Percentiles rank a stretch among this genome's conserved stretches.
Conservation (phyloP, 495 filamentous ascomycete genomes). For the Neurospora sp. region DNA sequence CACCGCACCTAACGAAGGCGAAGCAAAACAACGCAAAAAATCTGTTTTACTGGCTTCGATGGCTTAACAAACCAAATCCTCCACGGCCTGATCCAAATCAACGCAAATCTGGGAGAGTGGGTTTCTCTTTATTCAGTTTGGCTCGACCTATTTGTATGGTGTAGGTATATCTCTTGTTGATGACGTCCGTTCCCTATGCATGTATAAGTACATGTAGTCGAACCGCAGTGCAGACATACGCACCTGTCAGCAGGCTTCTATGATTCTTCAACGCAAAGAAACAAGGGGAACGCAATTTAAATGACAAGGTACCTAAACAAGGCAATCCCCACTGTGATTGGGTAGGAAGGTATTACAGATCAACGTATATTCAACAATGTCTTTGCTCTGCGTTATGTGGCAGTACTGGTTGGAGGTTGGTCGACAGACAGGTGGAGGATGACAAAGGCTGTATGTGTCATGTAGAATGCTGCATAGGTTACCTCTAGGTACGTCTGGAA, state of each 20-base stretch:
- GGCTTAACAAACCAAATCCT: too few species aligned
- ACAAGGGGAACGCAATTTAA: background rate
- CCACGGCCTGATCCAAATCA: background rate
- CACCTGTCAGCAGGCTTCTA: background rate
- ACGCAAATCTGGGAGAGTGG: background rate
- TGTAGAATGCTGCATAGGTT: background rate
- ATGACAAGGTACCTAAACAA: too few species aligned
- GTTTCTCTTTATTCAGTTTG: background rate
- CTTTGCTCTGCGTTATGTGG: background rate
- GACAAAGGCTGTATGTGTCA: background rate
- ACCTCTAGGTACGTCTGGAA: background rate
- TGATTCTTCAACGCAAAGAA: background rate
- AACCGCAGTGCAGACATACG: background rate
- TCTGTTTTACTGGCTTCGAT: too few species aligned
- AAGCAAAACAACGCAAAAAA: too few species aligned
- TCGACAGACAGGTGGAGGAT: background rate
- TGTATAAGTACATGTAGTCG: background rate
- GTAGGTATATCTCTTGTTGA: too few species aligned
- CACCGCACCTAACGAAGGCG: too few species aligned
- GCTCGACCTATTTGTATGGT: too few species aligned
- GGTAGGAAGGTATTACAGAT: background rate
- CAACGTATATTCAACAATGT: background rate
- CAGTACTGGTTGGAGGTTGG: background rate
- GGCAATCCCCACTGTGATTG: too few species aligned
- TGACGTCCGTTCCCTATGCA: too few species aligned